A percentile compares a stretch with the other conserved stretches of the same genome.
Conservation (phyloP, 768 basidiomycete genomes). For the Calocybe indica region DNA sequence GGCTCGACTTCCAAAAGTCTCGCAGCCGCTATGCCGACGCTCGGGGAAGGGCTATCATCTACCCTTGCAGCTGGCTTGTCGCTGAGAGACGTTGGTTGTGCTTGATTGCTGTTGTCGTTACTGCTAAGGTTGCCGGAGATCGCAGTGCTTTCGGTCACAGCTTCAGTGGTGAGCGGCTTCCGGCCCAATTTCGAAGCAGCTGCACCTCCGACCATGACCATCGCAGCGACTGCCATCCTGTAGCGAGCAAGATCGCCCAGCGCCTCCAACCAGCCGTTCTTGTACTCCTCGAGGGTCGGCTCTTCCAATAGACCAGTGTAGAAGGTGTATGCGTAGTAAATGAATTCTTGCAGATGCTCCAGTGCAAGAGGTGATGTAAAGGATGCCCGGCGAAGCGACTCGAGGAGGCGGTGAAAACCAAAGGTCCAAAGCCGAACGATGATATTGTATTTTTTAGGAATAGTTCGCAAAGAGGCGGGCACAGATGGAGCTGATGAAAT, state of each 20-base stretch:
- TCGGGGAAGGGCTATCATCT: conserved; percentile 63
- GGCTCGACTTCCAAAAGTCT: conserved; percentile 80
- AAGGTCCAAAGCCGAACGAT: conserved; percentile 90
- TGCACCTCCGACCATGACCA: conserved; percentile 37
- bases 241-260: conserved; percentile 95
- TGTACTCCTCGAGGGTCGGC: conserved; percentile 60
- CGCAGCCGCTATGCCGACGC: conserved; percentile 83
- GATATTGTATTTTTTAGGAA: conserved; percentile 94
- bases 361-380: conserved; percentile 64
- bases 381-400: conserved; percentile 83
- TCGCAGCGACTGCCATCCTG: conserved; percentile 91
- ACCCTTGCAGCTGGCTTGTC: conserved; percentile 48
- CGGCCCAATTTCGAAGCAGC: conserved; percentile 21
- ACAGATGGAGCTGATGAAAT: conserved; percentile 83
- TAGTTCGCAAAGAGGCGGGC: conserved; percentile 82
- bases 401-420: conserved; percentile 85
- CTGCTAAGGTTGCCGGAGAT: conserved; percentile 16
- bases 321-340: conserved; percentile 92
- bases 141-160: conserved; percentile 41
- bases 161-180: conserved; percentile 46
- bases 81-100: conserved; percentile 29
- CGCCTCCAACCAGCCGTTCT: conserved; percentile 89
- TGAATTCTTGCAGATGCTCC: conserved; percentile 91
- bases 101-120: conserved; percentile 3
- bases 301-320: conserved; percentile 90